These are phyloP conservation scores for Leavenworthia alabamica DNA, from an alignment of 345 rosid genomes.

Conservation along the genomic window DNA sequence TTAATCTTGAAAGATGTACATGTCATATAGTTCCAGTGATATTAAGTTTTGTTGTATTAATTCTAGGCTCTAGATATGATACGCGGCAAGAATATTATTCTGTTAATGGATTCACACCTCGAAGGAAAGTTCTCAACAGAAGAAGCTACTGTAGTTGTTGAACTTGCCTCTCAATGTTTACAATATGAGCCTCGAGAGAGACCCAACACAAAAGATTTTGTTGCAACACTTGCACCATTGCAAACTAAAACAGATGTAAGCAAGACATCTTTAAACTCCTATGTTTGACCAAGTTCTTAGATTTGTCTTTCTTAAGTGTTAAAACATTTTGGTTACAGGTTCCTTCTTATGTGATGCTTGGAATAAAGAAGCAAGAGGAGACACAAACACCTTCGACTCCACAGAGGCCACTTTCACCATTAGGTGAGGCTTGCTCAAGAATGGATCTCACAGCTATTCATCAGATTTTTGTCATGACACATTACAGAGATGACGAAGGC, in stretches of 20 bases:
- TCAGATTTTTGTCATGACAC: slow-evolving; percentile 73
- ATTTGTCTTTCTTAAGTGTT: not conserved
- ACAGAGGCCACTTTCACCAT: slow-evolving; percentile 66
- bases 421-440: slow-evolving; percentile 96
- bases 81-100: slow-evolving; percentile 58
- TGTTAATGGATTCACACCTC: slow-evolving; percentile 88
- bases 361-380: slow-evolving; percentile 62
- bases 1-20: not conserved
- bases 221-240: slow-evolving; percentile 62
- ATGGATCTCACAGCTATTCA: slow-evolving; percentile 96
- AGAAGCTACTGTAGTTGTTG: slow-evolving; percentile 76
- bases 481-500: slow-evolving; percentile 95
- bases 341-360: slow-evolving; percentile 85
- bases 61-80: slow-evolving; percentile 96
- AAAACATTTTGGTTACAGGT: slow-evolving; percentile 45
- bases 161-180: slow-evolving; percentile 79
- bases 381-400: slow-evolving; percentile 77
- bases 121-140: slow-evolving; percentile 87
- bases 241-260: slow-evolving; percentile 83
- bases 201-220: slow-evolving; percentile 76
- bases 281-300: not conserved
- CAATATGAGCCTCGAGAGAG: slow-evolving; percentile 95
- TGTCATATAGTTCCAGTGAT: not conserved
- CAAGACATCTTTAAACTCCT: not conserved
- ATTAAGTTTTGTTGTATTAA: not conserved